Conservation (phyloP, 2,329 filamentous ascomycete genomes). For the Saccharata proteae region DNA sequence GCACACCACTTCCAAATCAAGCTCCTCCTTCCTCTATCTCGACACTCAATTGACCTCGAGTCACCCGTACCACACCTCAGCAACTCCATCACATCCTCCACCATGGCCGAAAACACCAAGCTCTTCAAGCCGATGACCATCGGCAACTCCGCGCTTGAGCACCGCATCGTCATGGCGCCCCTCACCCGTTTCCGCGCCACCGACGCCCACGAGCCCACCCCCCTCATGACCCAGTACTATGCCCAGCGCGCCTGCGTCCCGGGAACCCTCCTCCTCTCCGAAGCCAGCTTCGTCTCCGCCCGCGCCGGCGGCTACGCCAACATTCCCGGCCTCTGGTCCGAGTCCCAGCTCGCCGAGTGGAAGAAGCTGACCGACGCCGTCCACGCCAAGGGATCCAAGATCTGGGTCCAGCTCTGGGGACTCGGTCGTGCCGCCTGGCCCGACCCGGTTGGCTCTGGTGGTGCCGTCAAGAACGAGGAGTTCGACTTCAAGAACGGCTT, state of each 20-base stretch:
- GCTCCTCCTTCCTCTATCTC: no score
- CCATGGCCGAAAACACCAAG: conserved; percentile 9
- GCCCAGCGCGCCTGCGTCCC: conserved; percentile 17
- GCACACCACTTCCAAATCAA: no score
- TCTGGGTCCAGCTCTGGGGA: conserved; percentile 52
- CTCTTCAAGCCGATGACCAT: conserved; percentile 19
- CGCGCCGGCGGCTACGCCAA: conserved; percentile 17
- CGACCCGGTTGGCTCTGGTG: conserved; percentile 22
- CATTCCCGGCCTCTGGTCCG: conserved; percentile 18
- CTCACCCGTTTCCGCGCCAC: conserved; percentile 29
- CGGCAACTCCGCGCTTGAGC: conserved; percentile 15
- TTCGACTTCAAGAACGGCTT: conserved; percentile 16
- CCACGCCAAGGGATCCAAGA: conserved; percentile 48
- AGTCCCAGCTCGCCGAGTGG: conserved; percentile 47
- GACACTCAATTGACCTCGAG: no score
- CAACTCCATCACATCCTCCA: neutral
- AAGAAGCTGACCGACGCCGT: conserved; percentile 48
- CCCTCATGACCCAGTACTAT: conserved; percentile 25
- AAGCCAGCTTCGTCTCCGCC: conserved; percentile 24
- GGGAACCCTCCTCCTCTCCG: conserved; percentile 20
- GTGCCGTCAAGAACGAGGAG: conserved; percentile 16
- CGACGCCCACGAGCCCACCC: conserved; percentile 35
- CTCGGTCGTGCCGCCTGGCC: conserved; percentile 43
- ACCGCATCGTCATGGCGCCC: conserved; percentile 19
- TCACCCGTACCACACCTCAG: no score